These are phyloP conservation scores for Ramichloridium luteum DNA, from an alignment of 2,329 filamentous ascomycete genomes.

Conservation along the genomic window DNA sequence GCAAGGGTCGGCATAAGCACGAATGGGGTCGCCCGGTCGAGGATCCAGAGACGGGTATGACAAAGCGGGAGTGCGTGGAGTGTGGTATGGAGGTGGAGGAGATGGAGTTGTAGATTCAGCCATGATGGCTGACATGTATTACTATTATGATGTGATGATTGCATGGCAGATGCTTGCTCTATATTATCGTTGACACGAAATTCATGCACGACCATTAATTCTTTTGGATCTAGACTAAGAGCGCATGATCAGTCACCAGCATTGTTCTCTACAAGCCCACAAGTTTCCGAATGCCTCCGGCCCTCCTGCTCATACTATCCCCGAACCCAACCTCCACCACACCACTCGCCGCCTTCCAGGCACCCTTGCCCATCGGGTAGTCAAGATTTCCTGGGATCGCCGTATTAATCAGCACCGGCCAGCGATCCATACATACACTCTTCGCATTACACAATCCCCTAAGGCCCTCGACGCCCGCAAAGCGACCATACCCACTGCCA, in stretches of 20 bases:
- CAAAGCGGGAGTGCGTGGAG: conserved; percentile 59
- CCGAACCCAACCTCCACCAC: conserved; percentile 40
- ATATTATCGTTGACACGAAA: too few species aligned
- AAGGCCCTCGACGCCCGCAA: conserved; percentile 82
- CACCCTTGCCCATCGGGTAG: conserved; percentile 54
- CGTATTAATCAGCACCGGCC: conserved; percentile 48
- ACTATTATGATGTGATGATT: too few species aligned
- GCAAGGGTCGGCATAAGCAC: conserved; percentile 66
- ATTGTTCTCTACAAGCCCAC: conserved; percentile 11
- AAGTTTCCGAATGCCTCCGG: conserved; percentile 30
- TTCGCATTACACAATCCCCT: conserved; percentile 78
- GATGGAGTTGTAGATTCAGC: conserved; percentile 52
- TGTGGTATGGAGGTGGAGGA: conserved; percentile 59
- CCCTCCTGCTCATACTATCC: conserved; percentile 26
- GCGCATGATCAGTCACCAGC: too few species aligned
- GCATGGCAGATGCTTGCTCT: too few species aligned
- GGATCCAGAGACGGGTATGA: conserved; percentile 56
- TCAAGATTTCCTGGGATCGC: conserved; percentile 67
- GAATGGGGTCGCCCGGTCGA: conserved; percentile 59
- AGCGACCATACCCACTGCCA: conserved; percentile 80
- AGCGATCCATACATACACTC: conserved; percentile 68
- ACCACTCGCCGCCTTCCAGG: conserved; percentile 32
- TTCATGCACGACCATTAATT: conserved; percentile 16
- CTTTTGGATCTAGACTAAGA: too few species aligned
- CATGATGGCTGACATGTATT: too few species aligned